Evolutionary conservation across 192 early-diverging fungal genomes (phyloP), one percentile per base, ranked within the genome.

Genomic region (Coemansia sp.): DNA sequence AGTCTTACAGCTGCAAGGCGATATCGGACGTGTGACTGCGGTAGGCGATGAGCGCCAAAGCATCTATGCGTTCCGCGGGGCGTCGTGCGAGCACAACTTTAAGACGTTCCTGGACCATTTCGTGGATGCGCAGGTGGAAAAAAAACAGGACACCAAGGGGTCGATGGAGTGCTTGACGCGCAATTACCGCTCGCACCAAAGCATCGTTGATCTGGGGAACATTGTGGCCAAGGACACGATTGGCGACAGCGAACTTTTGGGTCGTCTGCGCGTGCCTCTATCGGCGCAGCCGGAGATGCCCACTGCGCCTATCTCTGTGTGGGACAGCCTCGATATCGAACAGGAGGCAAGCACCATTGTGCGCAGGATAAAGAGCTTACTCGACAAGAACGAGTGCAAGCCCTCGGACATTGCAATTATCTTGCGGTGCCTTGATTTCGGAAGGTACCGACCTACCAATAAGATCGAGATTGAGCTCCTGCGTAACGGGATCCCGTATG

Each of bases 401-500:
- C 84, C 87, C 9, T 79, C 86, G 59, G 87, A 90, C 57, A 84
- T 93, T 31, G 72, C 90, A 1, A 79, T 92, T 26, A 87, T 84
- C 73, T 86, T 53, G 81, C 87, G 67, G 68, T 89, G 82, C 12
- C 77, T 91, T 45, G 71, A 84, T 46, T 75, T 82, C 67, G 86
- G 87, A 62, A 26, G 64, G 26, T 76, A 63, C 86, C 78, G 59
- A 58, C 87, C 71, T 21, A 84, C 52, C 18, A 87, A 35, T 58
- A 75, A 64, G 59, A 87, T 66, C 73, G 90, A 64, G 86, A 84
- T 58, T 67, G 87, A 71, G 80, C 82, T 69, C 52, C 75, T 74
- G 84, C 81, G 63, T 6, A 26, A 58, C 15, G 68, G 68, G 5
- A 78, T 83, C 12, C 59, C 75, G 31, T 75, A 51, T 64, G 63